Conservation (phyloP, 1,139 yeast species). For the Komagataea norvegica region DNA sequence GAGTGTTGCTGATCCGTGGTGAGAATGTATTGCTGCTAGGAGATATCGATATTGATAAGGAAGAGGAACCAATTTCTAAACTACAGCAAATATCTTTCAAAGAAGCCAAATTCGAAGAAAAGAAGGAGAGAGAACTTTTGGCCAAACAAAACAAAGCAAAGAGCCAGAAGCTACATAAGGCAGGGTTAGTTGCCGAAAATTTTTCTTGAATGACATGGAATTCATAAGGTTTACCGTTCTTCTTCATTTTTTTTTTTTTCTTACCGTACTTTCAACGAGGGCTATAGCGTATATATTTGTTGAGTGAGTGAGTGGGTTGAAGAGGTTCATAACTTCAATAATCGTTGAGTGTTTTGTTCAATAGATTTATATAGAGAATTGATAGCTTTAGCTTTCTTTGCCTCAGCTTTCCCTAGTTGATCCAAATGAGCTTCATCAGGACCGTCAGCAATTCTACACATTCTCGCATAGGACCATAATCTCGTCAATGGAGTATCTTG, state of each 20-base stretch:
- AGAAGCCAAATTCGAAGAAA: conserved; percentile 50
- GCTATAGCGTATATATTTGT: too few relatives aligned
- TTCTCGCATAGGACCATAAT: conserved; percentile 52
- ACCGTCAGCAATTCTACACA: conserved; percentile 68
- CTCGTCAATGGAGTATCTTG: conserved; percentile 59
- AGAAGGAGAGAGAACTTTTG: conserved; percentile 32
- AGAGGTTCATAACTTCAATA: conserved; percentile 17
- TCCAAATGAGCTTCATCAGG: conserved; percentile 70
- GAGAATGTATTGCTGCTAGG: conserved; percentile 97
- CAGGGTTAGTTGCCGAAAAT: conserved; percentile 51
- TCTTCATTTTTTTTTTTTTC: too few relatives aligned
- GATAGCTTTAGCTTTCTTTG: conserved; percentile 26
- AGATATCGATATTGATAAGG: conserved; percentile 85
- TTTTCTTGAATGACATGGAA: conserved; percentile 4
- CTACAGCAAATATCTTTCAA: conserved; percentile 57
- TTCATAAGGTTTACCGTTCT: too few relatives aligned
- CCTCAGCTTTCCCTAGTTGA: conserved; percentile 42
- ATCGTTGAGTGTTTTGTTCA: conserved; percentile 17
- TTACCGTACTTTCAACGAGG: too few relatives aligned
- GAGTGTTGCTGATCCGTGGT: conserved; percentile 89
- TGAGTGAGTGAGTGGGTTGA: too few relatives aligned
- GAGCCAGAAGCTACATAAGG: conserved; percentile 43
- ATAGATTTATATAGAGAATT: conserved; percentile 19
- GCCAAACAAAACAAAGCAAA: conserved; percentile 43
- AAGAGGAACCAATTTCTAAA: conserved; percentile 61